Conservation (phyloP, 139 green algal species). For the Spirogloea muscicola region DNA sequence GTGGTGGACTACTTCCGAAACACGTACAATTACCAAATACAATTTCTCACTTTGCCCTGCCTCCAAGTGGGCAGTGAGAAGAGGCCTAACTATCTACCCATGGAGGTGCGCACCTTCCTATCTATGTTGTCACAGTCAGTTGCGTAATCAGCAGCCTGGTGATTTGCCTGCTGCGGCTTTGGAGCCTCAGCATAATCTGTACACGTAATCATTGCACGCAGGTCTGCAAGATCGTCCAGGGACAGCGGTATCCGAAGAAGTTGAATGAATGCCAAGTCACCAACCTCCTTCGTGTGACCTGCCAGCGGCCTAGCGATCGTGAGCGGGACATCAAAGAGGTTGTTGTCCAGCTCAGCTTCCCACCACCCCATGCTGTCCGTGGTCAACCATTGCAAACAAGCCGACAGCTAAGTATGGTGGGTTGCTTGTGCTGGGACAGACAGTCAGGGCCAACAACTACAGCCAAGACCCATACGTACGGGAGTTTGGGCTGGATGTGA, state of each 20-base stretch:
- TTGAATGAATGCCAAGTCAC: constrained; percentile 14
- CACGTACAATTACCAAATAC: background rate
- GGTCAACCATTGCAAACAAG: background rate
- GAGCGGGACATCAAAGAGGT: constrained; percentile 21
- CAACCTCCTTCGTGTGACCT: constrained; percentile 9
- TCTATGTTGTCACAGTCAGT: too few species aligned
- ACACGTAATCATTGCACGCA: too few species aligned
- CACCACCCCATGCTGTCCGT: constrained; percentile 20
- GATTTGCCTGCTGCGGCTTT: too few species aligned
- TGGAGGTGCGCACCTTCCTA: too few species aligned
- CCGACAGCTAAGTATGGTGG: background rate
- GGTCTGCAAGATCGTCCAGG: background rate
- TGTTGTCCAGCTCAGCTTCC: background rate
- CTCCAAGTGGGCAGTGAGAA: background rate
- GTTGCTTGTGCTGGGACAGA: background rate
- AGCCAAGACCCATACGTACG: constrained; percentile 1
- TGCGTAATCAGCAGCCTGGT: too few species aligned
- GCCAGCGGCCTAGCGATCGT: background rate
- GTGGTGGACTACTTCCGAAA: constrained; percentile 16
- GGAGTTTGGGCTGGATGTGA: constrained; percentile 18
- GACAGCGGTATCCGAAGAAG: constrained; percentile 22
- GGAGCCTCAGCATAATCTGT: too few species aligned
- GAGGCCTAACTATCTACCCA: constrained; percentile 8
- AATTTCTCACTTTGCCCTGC: background rate
- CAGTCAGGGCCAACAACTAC: background rate